These are phyloP conservation scores for Colletotrichum incanum DNA, from an alignment of 2,329 filamentous ascomycete species.

Conservation along the genomic window DNA sequence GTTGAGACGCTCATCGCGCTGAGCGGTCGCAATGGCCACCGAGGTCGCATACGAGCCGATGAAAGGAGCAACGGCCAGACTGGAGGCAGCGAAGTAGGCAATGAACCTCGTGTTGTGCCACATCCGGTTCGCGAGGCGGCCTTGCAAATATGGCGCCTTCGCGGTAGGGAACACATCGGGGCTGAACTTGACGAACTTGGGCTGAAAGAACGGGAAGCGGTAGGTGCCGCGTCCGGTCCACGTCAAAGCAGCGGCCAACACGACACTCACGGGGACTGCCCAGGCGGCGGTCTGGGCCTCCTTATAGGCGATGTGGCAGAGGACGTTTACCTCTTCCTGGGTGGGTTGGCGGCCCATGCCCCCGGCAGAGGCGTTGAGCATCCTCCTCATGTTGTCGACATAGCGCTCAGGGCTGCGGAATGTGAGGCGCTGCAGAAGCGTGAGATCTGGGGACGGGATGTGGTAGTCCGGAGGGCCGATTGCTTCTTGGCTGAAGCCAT, in stretches of 20 bases:
- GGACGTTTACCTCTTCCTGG: constrained; percentile 55
- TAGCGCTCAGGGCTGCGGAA: constrained; percentile 15
- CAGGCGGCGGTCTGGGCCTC: constrained; percentile 52
- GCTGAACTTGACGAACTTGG: constrained; percentile 51
- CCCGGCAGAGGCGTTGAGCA: background rate
- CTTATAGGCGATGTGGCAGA: constrained; percentile 48
- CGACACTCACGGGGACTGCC: constrained; percentile 47
- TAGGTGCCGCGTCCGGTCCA: constrained; percentile 52
- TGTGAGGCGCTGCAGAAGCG: constrained; percentile 22
- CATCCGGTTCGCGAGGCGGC: constrained; percentile 45
- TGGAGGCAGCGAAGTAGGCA: constrained; percentile 51
- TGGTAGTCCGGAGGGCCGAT: constrained; percentile 12
- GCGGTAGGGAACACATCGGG: constrained; percentile 51
- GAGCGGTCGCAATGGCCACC: constrained; percentile 4
- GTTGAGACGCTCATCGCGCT: constrained; percentile 29
- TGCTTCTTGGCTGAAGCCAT: constrained; percentile 6
- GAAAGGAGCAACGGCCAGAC: constrained; percentile 49
- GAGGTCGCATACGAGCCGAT: constrained; percentile 50
- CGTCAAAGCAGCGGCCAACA: constrained; percentile 47
- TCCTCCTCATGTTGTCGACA: constrained; percentile 1
- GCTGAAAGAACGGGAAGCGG: constrained; percentile 59
- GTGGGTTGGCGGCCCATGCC: constrained; percentile 49
- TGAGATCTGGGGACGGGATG: constrained; percentile 8
- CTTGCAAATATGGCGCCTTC: constrained; percentile 46
- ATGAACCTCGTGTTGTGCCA: constrained; percentile 58